phyloP scores from a whole-genome alignment of 371 early-diverging fungal genomes.

The Haplosporangium sp. region DNA sequence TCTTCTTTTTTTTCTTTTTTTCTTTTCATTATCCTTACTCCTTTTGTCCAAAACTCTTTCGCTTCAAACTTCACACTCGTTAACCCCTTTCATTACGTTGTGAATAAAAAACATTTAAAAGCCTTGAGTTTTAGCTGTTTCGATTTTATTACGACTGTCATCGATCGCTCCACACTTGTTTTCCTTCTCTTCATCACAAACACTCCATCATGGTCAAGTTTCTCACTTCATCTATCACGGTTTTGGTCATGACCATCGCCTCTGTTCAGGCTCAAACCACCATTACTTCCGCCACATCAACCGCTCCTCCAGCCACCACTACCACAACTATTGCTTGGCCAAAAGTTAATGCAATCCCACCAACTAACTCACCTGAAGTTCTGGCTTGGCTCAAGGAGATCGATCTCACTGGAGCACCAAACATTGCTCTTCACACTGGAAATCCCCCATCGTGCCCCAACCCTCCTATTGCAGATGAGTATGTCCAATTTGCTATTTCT shows the following conservation, averaged over 20 bases:
- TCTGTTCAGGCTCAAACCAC: slow-evolving; percentile 23
- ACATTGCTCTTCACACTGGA: slow-evolving; percentile 28
- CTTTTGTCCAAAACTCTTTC: too few species aligned
- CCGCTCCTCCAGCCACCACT: slow-evolving; percentile 8
- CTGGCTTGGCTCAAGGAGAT: slow-evolving; percentile 48
- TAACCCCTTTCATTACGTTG: too few species aligned
- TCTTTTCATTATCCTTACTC: too few species aligned
- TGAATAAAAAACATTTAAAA: too few species aligned
- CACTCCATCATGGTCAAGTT: slow-evolving; percentile 29
- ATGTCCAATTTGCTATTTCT: slow-evolving; percentile 1
- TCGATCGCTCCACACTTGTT: too few species aligned
- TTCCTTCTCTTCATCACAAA: background rate
- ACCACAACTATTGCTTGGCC: slow-evolving; percentile 21
- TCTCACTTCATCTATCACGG: slow-evolving; percentile 27
- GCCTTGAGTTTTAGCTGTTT: background rate
- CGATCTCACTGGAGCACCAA: slow-evolving; percentile 38
- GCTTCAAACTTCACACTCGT: too few species aligned
- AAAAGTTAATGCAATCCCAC: slow-evolving; percentile 17
- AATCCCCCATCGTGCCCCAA: slow-evolving; percentile 35
- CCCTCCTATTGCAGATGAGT: slow-evolving; percentile 31
- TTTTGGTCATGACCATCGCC: slow-evolving; percentile 24
- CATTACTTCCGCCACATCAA: background rate
- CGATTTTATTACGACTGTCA: background rate
- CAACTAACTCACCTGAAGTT: slow-evolving; percentile 39
- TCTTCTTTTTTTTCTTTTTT: too few species aligned